Evolutionary conservation across 345 rosid species (phyloP).

Genomic region (Rhodomyrtus tomentosa): DNA sequence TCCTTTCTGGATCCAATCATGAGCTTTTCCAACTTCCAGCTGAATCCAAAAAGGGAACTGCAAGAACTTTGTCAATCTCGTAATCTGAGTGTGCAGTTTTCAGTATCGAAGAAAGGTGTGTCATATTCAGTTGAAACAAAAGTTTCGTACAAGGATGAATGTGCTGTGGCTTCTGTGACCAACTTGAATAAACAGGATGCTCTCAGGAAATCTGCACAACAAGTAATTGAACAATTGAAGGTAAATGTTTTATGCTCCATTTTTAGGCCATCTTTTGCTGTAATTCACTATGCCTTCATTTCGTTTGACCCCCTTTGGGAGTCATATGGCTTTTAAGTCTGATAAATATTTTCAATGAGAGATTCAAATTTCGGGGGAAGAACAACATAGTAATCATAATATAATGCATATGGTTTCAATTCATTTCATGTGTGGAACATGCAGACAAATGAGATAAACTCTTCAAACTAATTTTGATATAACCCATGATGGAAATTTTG

Average conservation of each 20-base stretch:
- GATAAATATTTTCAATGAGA: background rate
- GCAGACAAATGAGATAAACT: background rate
- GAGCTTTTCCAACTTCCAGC: constrained; percentile 49
- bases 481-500: background rate
- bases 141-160: constrained; percentile 24
- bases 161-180: constrained; percentile 24
- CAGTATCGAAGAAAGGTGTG: constrained; percentile 23
- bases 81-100: constrained; percentile 29
- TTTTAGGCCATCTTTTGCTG: background rate
- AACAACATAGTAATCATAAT: background rate
- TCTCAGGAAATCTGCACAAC: constrained; percentile 39
- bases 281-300: background rate
- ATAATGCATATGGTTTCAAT: background rate
- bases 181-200: constrained; percentile 53
- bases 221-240: constrained; percentile 41
- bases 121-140: constrained; percentile 34
- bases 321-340: background rate
- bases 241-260: constrained; percentile 15
- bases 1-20: constrained; percentile 51
- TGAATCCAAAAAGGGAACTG: constrained; percentile 58
- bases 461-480: background rate
- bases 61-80: constrained; percentile 61
- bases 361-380: background rate
- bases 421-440: background rate
- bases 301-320: background rate